Base-by-base conservation (phyloP, 331 rosid genomes). In the Saraca asoca region DNA sequence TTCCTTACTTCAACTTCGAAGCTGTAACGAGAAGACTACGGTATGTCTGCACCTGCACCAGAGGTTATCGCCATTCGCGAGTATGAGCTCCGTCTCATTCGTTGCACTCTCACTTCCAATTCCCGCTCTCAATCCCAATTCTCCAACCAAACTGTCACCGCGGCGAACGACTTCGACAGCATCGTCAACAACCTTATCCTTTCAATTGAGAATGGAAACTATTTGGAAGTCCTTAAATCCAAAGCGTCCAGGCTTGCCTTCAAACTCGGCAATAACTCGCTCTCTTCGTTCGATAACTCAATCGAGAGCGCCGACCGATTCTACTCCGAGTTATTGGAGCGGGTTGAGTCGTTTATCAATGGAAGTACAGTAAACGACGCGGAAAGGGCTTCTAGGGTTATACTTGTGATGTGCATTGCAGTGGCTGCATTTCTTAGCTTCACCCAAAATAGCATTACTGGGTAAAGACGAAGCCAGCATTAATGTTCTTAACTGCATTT, bases 1-100 rank as follows among this genome's bases (percentile, higher is more conserved):
- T 18, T 1, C 73, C 51, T 18, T 4, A 59, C 24, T 20, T 37
- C 64, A 51, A 44, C 16, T 11, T 44, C 18, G 9, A 35, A 1
- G 31, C 3, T 24, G 1, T 24, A 3, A 24, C 31, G 31, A 20
- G 11, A 14, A 17, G 45, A n/a, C 11, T 9, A 12, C 46, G 1
- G 7, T 12, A 78, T 81, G 83, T 44, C 33, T 10, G 15, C n/a
- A 42, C 12, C 18, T 6, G 63, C 69, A 62, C 53, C 60, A 2
- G 66, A 77, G 9, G 19, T 53, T 5, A 33, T 41, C 2, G 58
- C 12, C 55, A 61, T 76, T 60, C 95, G 90, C 35, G 33, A 67
- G 41, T 78, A 72, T 72, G 98, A 93, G 86, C 90, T 93, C 42
- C 88, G 94, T 57, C 95, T 93, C 79, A 78, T 93, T 44, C 91